A percentile compares a stretch with the other conserved stretches of the same genome.
phyloP scores from a whole-genome alignment of 1,284 basidiomycete genomes.

The Moniliophthora roreri region DNA sequence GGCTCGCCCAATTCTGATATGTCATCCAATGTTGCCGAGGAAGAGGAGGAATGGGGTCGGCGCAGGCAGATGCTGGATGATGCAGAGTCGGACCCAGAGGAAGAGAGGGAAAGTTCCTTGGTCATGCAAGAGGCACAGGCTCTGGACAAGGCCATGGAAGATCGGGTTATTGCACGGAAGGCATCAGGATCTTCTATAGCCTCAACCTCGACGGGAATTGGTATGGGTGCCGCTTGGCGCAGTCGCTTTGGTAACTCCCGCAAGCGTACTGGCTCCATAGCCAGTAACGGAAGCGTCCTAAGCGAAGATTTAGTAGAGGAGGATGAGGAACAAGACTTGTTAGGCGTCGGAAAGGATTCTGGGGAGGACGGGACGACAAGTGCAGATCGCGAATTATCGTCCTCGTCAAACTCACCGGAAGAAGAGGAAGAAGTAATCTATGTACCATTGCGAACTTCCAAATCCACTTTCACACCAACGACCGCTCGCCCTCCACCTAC shows the following conservation, averaged over 20 bases:
- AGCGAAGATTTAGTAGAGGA: constrained; percentile 81
- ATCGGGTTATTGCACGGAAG: constrained; percentile 71
- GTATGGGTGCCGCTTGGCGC: constrained; percentile 68
- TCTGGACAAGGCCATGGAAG: constrained; percentile 82
- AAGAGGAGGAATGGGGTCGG: constrained; percentile 85
- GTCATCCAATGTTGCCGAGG: constrained; percentile 54
- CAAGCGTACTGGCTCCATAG: constrained; percentile 70
- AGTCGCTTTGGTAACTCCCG: constrained; percentile 55
- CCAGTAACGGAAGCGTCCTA: constrained; percentile 68
- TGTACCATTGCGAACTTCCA: neutral
- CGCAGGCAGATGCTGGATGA: constrained; percentile 69
- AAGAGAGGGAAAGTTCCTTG: constrained; percentile 52
- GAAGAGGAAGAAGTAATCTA: constrained; percentile 32
- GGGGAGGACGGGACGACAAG: constrained; percentile 45
- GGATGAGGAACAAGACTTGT: constrained; percentile 70
- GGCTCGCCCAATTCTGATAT: constrained; percentile 53
- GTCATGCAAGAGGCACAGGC: constrained; percentile 73
- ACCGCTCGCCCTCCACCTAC: constrained; percentile 45
- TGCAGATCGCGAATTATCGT: constrained; percentile 32
- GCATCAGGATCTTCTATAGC: constrained; percentile 63
- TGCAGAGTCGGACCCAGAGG: constrained; percentile 45
- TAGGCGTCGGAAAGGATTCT: constrained; percentile 68
- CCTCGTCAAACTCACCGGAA: constrained; percentile 45
- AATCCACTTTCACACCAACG: constrained; percentile 21
- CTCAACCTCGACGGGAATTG: constrained; percentile 55